A percentile compares a stretch with the other conserved stretches of the same genome.
Evolutionary conservation across 2,329 filamentous ascomycete species (phyloP).

Genomic region (Colletotrichum tanaceti): DNA sequence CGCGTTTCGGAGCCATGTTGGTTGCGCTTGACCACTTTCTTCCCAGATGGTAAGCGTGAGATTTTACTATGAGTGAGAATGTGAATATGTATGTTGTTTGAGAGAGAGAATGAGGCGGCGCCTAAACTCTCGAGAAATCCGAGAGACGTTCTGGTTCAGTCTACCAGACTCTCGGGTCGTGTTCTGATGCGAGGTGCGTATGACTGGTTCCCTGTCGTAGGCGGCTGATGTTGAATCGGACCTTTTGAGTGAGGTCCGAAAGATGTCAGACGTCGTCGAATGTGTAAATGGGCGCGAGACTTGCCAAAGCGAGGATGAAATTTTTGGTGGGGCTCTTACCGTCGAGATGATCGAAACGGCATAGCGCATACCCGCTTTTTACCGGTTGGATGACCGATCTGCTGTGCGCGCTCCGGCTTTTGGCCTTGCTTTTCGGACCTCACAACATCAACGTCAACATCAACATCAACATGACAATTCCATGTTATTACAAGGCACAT

Average conservation of each 20-base stretch:
- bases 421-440: not conserved
- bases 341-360: constrained; percentile 16
- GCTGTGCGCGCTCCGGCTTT: not conserved
- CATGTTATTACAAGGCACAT: not conserved
- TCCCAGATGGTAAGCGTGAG: not conserved
- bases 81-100: no score
- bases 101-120: no score
- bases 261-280: not conserved
- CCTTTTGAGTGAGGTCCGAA: not conserved
- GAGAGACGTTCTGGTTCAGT: not conserved
- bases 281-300: constrained; percentile 13
- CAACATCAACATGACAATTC: no score
- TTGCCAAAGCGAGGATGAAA: constrained; percentile 25
- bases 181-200: not conserved
- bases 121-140: not conserved
- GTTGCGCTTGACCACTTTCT: not conserved
- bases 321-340: constrained; percentile 33
- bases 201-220: no score
- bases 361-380: constrained; percentile 10
- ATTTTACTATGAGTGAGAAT: not conserved
- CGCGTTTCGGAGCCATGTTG: constrained; percentile 69
- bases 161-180: not conserved
- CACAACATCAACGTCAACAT: not conserved
- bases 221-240: not conserved
- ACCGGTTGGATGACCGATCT: not conserved